phyloP scores from a whole-genome alignment of 2,329 filamentous ascomycete species.

The Paraphaeosphaeria minitans region DNA sequence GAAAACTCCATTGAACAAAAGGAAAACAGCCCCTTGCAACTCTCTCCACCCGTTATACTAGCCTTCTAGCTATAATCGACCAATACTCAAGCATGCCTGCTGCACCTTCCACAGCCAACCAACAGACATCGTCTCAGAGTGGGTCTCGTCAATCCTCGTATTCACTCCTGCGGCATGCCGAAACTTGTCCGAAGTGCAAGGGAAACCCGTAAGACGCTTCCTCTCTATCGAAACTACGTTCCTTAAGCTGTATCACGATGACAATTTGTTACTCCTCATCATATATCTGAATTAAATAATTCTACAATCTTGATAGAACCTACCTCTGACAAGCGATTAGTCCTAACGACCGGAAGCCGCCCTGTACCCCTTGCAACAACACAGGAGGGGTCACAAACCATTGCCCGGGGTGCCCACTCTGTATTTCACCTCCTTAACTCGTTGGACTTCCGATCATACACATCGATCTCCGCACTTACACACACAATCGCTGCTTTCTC shows the following conservation, averaged over 20 bases:
- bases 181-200: neutral
- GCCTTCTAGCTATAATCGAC: neutral
- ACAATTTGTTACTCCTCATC: neutral
- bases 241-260: neutral
- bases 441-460: too few species aligned
- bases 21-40: neutral
- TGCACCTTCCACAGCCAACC: neutral
- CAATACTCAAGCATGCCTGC: neutral
- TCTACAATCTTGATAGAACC: too few species aligned
- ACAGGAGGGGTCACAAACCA: too few species aligned
- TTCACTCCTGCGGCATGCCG: neutral
- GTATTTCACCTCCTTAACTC: too few species aligned
- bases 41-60: neutral
- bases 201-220: neutral
- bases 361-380: too few species aligned
- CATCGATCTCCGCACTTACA: too few species aligned
- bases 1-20: neutral
- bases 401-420: too few species aligned
- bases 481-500: too few species aligned
- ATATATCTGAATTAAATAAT: too few species aligned
- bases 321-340: too few species aligned
- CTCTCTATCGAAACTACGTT: neutral
- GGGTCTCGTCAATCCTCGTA: neutral
- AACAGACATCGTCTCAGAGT: neutral
- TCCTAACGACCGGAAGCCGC: too few species aligned